Evolutionary conservation across 208 protist genomes (phyloP), one percentile per base, ranked within the genome.

Genomic region (Trypanosoma mega): DNA sequence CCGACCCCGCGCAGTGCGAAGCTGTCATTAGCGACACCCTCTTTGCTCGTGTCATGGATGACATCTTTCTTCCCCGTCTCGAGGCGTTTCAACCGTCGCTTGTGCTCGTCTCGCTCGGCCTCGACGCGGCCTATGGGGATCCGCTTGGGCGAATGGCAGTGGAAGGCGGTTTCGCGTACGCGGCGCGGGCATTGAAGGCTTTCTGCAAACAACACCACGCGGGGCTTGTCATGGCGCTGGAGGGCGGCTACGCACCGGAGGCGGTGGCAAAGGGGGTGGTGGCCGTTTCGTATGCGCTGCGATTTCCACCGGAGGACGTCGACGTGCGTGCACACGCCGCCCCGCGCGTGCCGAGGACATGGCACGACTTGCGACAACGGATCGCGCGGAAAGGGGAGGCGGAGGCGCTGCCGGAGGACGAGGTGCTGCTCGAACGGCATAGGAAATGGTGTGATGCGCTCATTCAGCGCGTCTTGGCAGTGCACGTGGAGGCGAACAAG

Each of bases 51-150:
- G 72, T 82, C 1, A 53, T 94, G 24, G 69, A 81, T 14, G 54
- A 66, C 6, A 57, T 94, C 2, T 81, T 98, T 36, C 26, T 98
- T 26, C 92, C 90, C 1, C 64, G 87, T 26, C 74, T 93, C 26
- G 29, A 62, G 30, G 7, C 56, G 36, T 97, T 96, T 47, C n/a
- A 29, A 9, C 89, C 92, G 0, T 76, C 93, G 30, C 23, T 96
- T 3, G 71, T 98, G 1, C 29, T 98, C 37, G 77, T 98, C 7
- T 95, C 92, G n/a, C 56, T 90, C 12, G 94, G 94, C 2, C 96
- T 95, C 53, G 95, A 97, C 64, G 90, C 92, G 0, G 92, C 87
- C 1, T 89, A 94, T 45, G 93, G 92, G 5, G 92, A 97, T 66
- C 89, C 89, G 31, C 62, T 96, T 20, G 89, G 89, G 9, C 70